Percentiles rank a stretch among this genome's conserved stretches.
phyloP scores from a whole-genome alignment of 345 rosid species.

The Citrus glauca region DNA sequence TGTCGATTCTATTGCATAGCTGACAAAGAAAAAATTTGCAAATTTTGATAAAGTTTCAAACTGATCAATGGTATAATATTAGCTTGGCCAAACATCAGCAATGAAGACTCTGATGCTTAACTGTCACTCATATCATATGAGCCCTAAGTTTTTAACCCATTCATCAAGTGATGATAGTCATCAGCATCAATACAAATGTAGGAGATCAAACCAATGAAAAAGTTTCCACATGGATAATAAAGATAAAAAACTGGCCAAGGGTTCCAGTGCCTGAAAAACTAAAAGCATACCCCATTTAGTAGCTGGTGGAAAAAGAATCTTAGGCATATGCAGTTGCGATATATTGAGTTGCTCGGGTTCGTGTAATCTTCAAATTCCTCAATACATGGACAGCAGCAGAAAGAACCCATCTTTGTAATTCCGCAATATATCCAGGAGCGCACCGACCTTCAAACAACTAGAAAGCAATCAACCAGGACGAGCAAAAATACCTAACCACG shows the following conservation, averaged over 20 bases:
- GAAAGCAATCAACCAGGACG: neutral
- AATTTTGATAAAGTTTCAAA: neutral
- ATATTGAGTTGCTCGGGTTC: slow-evolving; percentile 41
- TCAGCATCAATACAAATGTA: neutral
- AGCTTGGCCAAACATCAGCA: neutral
- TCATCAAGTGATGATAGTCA: neutral
- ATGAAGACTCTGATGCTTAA: neutral
- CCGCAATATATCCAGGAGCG: slow-evolving; percentile 1
- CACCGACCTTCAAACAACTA: neutral
- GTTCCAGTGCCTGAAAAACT: neutral
- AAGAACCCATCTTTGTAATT: slow-evolving; percentile 38
- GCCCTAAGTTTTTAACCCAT: neutral
- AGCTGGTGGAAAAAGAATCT: slow-evolving; percentile 50
- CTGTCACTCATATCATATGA: neutral
- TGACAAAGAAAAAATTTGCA: neutral
- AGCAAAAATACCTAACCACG: neutral
- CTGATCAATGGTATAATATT: neutral
- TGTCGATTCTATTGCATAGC: neutral
- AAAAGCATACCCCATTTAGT: slow-evolving; percentile 45
- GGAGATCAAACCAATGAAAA: neutral
- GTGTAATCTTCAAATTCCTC: slow-evolving; percentile 54
- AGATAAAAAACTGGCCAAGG: neutral
- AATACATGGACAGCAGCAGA: slow-evolving; percentile 55
- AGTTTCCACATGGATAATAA: neutral
- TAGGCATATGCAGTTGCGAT: slow-evolving; percentile 48